Conservation (phyloP, 352 stramenopile genomes). For the Pythium angustatum region DNA sequence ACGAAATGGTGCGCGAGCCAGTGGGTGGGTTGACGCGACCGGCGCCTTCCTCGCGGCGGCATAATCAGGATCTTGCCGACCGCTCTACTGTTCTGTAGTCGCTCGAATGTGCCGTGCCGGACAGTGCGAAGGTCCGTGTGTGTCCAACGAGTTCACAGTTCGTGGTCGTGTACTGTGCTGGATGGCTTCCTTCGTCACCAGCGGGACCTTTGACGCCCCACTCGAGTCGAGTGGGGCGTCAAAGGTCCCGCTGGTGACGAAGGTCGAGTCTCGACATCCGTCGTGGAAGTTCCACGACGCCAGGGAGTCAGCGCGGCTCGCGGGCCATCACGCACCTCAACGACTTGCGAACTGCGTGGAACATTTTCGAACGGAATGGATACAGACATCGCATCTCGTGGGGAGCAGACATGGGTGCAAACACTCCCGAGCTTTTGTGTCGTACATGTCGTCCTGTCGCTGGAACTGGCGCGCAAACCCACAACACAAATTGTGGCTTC, state of each 20-base stretch:
- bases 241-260: no score
- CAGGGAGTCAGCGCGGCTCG: slow-evolving; percentile 5
- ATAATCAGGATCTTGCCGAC: no score
- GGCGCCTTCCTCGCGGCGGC: background rate
- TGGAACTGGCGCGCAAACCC: slow-evolving; percentile 23
- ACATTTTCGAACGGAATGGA: slow-evolving; percentile 25
- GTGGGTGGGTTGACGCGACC: background rate
- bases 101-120: background rate
- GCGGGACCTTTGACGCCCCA: no score
- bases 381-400: slow-evolving; percentile 11
- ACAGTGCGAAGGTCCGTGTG: no score
- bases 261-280: no score
- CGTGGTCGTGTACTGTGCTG: background rate
- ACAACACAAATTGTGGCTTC: slow-evolving; percentile 18
- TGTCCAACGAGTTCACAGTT: no score
- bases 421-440: slow-evolving; percentile 13
- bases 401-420: slow-evolving; percentile 29
- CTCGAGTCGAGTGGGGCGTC: no score
- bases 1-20: no score
- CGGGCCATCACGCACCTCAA: background rate
- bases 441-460: slow-evolving; percentile 28
- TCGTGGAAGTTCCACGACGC: background rate
- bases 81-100: slow-evolving; percentile 8
- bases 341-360: background rate
- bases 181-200: slow-evolving; percentile 2